phyloP scores from a whole-genome alignment of 2,329 filamentous ascomycete genomes.

The Macroventuria anomochaeta region DNA sequence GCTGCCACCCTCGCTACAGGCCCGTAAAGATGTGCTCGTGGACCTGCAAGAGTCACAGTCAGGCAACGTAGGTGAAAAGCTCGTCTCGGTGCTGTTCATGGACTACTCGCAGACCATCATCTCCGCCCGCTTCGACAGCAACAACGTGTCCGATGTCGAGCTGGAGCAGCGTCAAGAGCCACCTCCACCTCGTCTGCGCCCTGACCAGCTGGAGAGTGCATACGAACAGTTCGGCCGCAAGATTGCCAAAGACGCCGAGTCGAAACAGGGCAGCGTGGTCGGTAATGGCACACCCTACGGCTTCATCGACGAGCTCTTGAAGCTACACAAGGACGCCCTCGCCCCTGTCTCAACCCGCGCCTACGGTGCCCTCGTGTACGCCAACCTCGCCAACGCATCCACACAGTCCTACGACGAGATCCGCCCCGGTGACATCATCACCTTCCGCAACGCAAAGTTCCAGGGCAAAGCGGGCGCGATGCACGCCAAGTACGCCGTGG shows the following conservation, averaged over 20 bases:
- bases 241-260: conserved; percentile 72
- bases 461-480: conserved; percentile 94
- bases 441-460: conserved; percentile 90
- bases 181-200: conserved; percentile 80
- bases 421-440: conserved; percentile 88
- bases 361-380: conserved; percentile 91
- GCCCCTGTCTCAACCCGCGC: conserved; percentile 84
- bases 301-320: conserved; percentile 80
- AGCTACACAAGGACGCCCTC: conserved; percentile 74
- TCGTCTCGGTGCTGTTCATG: conserved; percentile 86
- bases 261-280: conserved; percentile 79
- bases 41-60: conserved; percentile 82
- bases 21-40: conserved; percentile 80
- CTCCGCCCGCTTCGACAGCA: conserved; percentile 77
- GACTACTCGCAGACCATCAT: conserved; percentile 97
- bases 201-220: conserved; percentile 90
- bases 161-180: conserved; percentile 87
- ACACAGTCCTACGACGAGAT: conserved; percentile 93
- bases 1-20: conserved; percentile 81
- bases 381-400: conserved; percentile 92
- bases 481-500: conserved; percentile 89
- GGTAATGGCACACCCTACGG: conserved; percentile 82
- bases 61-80: conserved; percentile 76
- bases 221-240: conserved; percentile 81
- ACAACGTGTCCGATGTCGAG: conserved; percentile 73